Base-by-base conservation (phyloP, 2,329 filamentous ascomycete genomes). In the Penicillium sp. region DNA sequence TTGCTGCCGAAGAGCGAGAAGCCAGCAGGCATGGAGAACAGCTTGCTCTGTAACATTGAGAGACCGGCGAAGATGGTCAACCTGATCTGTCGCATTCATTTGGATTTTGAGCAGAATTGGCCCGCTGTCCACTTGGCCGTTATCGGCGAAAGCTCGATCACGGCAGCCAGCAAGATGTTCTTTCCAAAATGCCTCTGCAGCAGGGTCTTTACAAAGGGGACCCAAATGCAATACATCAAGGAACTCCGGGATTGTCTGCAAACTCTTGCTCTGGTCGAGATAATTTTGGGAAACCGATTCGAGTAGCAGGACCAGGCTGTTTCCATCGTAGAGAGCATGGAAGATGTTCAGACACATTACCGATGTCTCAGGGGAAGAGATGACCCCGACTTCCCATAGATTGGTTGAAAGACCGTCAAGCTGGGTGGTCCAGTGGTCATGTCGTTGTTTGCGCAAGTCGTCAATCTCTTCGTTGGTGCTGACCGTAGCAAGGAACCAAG, bases 301-400 rank as follows among this genome's bases (percentile, higher is more conserved):
- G 21, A 96, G 80, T 40, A 96, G 80, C 25, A 91, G 72, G 2
- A 83, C 81, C 40, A 96, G 82, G 60, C 91, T 93, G 62, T 84
- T 88, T 2, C 91, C 93, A 73, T 97, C 93, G 66, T 97, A 97
- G 0, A 96, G 73, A 0, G 84, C 91, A 70, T 97, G 93, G 74
- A 96, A 96, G 0, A 95, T 86, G 46, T 89, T 83, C 2, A 96
- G 67, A 2, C 81, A 74, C 33, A 96, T 73, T 0, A 80, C 61
- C 7, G 67, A 68, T 15, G 62, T 62, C 1, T 61, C 55, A 6
- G 70, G 61, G 10, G 69, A 68, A 27, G 63, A 66, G 6, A 70
- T 57, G 7, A 76, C 49, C 17, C 70, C 67, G 19, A 74, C 63
- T 54, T 71, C 68, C 75, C 72, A 78, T 15, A 73, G 65, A 25